phyloP scores from a whole-genome alignment of 331 rosid species.

The Dryas integrifolia region DNA sequence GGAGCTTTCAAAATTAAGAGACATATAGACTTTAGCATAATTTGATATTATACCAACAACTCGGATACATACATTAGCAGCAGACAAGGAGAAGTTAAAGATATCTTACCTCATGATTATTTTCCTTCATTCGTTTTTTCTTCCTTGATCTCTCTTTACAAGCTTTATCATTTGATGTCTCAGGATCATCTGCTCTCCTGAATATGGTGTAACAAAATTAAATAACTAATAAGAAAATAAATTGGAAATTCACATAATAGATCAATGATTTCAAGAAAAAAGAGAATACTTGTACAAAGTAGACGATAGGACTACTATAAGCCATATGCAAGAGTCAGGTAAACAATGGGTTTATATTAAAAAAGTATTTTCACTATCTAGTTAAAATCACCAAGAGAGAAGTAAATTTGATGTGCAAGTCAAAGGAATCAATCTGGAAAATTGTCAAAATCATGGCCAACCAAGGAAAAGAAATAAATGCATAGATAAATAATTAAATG shows the following conservation, averaged over 20 bases:
- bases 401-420: not conserved
- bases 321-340: not conserved
- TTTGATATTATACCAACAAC: not conserved
- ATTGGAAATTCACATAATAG: not conserved
- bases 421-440: not conserved
- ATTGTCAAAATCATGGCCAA: not conserved
- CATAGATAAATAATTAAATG: not conserved
- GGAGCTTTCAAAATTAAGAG: not conserved
- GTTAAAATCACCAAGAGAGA: not conserved
- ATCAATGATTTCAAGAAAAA: not conserved
- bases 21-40: not conserved
- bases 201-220: conserved; percentile 8
- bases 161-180: conserved; percentile 9
- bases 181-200: conserved; percentile 27
- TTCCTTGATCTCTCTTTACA: conserved; percentile 24
- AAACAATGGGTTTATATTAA: not conserved
- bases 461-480: not conserved
- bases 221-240: not conserved
- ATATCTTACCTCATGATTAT: conserved; percentile 27
- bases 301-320: not conserved
- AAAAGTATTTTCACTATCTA: not conserved
- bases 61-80: conserved; percentile 9
- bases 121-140: conserved; percentile 29
- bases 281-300: not conserved
- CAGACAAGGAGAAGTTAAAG: conserved; percentile 17